Evolutionary conservation across 345 rosid species (phyloP).

Genomic region (Populus nigra): DNA sequence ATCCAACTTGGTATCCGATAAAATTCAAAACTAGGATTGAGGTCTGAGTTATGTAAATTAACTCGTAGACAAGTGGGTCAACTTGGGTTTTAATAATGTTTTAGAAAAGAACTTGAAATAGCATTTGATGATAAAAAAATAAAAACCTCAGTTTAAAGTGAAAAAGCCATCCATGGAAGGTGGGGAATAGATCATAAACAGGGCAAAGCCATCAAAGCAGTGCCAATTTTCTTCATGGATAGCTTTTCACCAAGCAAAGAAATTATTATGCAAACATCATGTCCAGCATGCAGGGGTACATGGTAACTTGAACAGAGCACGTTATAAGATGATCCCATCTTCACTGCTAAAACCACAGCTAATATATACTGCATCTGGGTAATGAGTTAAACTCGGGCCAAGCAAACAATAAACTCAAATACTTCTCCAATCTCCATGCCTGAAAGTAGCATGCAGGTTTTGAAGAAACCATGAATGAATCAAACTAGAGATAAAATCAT

Average conservation of each 20-base stretch:
- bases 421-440: not conserved
- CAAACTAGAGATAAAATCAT: not conserved
- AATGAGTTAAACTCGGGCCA: not conserved
- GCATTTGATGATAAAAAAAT: no score
- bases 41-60: no score
- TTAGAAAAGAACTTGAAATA: no score
- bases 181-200: conserved; percentile 7
- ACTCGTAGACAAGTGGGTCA: no score
- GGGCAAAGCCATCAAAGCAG: not conserved
- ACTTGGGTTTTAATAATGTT: no score
- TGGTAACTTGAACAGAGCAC: not conserved
- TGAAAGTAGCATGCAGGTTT: not conserved
- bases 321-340: not conserved
- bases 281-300: not conserved
- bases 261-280: not conserved
- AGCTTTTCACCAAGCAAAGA: not conserved
- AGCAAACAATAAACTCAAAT: not conserved
- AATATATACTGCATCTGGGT: not conserved
- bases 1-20: no score
- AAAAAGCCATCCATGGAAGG: no score
- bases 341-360: not conserved
- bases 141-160: no score
- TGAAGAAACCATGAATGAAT: not conserved
- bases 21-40: no score
- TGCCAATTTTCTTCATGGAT: not conserved